Conservation (phyloP, 345 rosid species). For the Populus nigra region DNA sequence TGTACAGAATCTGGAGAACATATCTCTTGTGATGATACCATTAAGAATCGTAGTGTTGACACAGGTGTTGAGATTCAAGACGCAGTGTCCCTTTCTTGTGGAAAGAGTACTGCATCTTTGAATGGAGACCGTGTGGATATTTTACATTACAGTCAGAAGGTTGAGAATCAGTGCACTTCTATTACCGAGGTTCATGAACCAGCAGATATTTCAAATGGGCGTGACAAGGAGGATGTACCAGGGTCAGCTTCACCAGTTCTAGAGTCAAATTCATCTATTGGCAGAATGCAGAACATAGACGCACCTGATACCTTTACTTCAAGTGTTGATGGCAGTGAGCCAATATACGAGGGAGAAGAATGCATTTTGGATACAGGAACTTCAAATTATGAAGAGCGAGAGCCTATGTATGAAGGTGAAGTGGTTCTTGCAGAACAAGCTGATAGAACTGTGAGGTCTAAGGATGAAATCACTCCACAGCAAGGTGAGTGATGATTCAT, state of each 20-base stretch:
- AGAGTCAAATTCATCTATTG: conserved; percentile 51
- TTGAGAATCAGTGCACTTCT: conserved; percentile 25
- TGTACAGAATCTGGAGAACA: conserved; percentile 25
- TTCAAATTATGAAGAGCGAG: conserved; percentile 51
- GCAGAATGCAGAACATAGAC: conserved; percentile 47
- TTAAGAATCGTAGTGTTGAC: conserved; percentile 31
- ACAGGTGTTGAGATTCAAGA: conserved; percentile 29
- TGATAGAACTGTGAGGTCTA: conserved; percentile 48
- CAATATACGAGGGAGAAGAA: conserved; percentile 97
- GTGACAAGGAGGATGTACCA: conserved; percentile 17
- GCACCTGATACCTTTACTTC: conserved; percentile 48
- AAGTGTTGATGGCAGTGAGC: conserved; percentile 71
- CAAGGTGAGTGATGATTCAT: conserved; percentile 51
- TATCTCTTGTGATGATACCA: conserved; percentile 27
- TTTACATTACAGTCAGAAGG: conserved; percentile 22
- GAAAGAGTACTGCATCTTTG: conserved; percentile 24
- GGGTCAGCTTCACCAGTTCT: conserved; percentile 32
- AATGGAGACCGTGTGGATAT: conserved; percentile 21
- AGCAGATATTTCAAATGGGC: conserved; percentile 36
- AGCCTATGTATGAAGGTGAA: conserved; percentile 98
- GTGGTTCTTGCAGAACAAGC: conserved; percentile 75
- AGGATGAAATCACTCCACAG: conserved; percentile 60
- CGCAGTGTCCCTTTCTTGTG: conserved; percentile 25
- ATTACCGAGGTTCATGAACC: conserved; percentile 29
- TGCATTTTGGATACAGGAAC: conserved; percentile 68